These are phyloP conservation scores for Erodium chrysanthum DNA, from an alignment of 441 rosid species.

Conservation along the genomic window DNA sequence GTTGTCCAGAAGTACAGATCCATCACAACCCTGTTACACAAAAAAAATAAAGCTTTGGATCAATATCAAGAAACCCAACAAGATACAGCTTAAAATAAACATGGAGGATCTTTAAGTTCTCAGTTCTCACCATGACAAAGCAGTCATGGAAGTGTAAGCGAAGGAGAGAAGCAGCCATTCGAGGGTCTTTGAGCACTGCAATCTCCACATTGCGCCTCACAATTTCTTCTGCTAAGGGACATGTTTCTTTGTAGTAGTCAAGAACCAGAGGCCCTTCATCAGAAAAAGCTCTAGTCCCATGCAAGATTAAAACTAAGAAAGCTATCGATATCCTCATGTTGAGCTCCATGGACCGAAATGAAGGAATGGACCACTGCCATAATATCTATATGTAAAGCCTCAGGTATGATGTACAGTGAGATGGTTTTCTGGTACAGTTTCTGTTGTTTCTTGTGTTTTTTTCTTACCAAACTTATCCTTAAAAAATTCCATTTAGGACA, in stretches of 20 bases:
- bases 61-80: neutral
- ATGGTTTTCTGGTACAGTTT: slow-evolving; percentile 21
- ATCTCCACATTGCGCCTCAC: slow-evolving; percentile 44
- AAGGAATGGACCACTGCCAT: neutral
- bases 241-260: slow-evolving; percentile 58
- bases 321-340: slow-evolving; percentile 14
- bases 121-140: slow-evolving; percentile 50
- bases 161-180: slow-evolving; percentile 73
- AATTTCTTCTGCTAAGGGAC: slow-evolving; percentile 61
- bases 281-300: slow-evolving; percentile 13
- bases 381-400: neutral
- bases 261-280: slow-evolving; percentile 26
- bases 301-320: slow-evolving; percentile 22
- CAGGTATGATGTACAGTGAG: slow-evolving; percentile 11
- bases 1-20: slow-evolving; percentile 56
- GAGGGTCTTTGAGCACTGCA: slow-evolving; percentile 57
- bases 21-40: slow-evolving; percentile 60
- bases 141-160: slow-evolving; percentile 84
- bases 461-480: slow-evolving; percentile 30
- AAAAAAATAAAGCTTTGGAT: neutral
- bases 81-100: neutral
- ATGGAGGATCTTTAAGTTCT: slow-evolving; percentile 3
- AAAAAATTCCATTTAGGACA: slow-evolving; percentile 5
- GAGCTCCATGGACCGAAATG: slow-evolving; percentile 25
- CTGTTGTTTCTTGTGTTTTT: slow-evolving; percentile 12